Conservation (phyloP, 2,329 filamentous ascomycete species). For the Fusarium palustre region DNA sequence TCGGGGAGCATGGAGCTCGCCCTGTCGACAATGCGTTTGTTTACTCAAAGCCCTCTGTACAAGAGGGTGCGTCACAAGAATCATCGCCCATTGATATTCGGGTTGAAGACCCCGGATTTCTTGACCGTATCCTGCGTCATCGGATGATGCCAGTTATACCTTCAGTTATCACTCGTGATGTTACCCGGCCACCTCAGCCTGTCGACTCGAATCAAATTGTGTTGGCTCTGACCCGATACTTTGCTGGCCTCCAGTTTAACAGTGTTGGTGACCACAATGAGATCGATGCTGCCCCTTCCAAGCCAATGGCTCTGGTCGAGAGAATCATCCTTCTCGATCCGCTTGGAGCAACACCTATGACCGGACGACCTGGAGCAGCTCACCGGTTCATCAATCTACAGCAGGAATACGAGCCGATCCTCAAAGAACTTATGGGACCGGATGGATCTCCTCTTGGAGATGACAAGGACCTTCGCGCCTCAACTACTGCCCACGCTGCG, state of each 20-base stretch:
- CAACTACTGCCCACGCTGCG: conserved; percentile 63
- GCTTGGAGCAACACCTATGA: conserved; percentile 83
- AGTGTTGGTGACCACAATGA: neutral
- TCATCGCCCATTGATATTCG: conserved; percentile 44
- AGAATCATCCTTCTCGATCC: conserved; percentile 90
- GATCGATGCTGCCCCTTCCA: conserved; percentile 54
- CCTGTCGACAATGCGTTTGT: conserved; percentile 66
- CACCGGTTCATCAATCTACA: conserved; percentile 87
- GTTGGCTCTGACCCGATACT: conserved; percentile 79
- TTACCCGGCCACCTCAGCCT: conserved; percentile 54
- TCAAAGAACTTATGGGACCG: conserved; percentile 65
- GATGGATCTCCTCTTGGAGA: conserved; percentile 48
- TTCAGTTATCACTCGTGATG: conserved; percentile 57
- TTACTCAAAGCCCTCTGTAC: conserved; percentile 8
- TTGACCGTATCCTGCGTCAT: conserved; percentile 50
- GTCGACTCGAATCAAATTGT: conserved; percentile 71
- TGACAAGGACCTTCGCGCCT: conserved; percentile 47
- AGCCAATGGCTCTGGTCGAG: conserved; percentile 75
- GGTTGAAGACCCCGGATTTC: conserved; percentile 50
- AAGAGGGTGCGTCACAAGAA: conserved; percentile 27
- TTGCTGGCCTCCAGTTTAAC: conserved; percentile 72
- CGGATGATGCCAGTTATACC: conserved; percentile 55
- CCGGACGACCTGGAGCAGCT: conserved; percentile 53
- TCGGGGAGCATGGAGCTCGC: conserved; percentile 75
- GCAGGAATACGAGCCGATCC: conserved; percentile 82